phyloP scores from a whole-genome alignment of 2,329 filamentous ascomycete species.

The Neofusicoccum cordaticola region DNA sequence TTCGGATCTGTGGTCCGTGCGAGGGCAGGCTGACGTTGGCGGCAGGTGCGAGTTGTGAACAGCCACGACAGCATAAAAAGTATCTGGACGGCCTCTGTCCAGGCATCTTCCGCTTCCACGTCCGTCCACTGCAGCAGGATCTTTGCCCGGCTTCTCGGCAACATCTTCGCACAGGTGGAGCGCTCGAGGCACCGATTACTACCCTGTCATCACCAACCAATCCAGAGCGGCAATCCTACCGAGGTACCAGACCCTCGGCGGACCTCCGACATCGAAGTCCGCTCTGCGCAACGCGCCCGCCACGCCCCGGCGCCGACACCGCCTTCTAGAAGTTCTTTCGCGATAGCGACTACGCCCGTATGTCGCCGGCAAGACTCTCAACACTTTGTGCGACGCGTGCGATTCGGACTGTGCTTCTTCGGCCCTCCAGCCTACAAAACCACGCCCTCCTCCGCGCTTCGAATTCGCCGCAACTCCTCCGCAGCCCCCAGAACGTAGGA shows the following conservation, averaged over 20 bases:
- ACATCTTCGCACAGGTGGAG: no score
- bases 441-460: neutral
- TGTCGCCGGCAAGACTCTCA: neutral
- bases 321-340: neutral
- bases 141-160: no score
- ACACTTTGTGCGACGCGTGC: neutral
- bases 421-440: neutral
- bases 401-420: neutral
- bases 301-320: neutral
- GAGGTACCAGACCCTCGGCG: neutral
- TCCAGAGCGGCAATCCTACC: neutral
- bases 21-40: no score
- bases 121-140: no score
- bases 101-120: no score
- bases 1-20: no score
- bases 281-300: neutral
- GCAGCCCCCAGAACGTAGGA: neutral
- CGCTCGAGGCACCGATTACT: no score
- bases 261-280: conserved; percentile 2
- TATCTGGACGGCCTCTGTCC: no score
- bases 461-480: neutral
- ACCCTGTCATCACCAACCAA: neutral
- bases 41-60: no score
- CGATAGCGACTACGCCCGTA: conserved; percentile 1
- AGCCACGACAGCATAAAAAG: no score